phyloP scores from a whole-genome alignment of 140 eudicot species.

The Ambrosia hybrid region DNA sequence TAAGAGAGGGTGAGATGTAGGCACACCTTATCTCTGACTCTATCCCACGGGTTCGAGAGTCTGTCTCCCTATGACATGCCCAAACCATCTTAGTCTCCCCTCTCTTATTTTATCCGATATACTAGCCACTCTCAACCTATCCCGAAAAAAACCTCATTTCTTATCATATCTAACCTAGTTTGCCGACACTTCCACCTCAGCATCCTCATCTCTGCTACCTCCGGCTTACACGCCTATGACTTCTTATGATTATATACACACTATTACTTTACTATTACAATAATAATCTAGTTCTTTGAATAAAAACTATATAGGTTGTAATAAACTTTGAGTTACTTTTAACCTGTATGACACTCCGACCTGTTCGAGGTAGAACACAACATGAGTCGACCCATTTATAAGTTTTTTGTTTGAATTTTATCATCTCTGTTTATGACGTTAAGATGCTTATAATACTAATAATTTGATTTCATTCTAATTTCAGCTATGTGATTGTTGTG shows the following conservation, averaged over 20 bases:
- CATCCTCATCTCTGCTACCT: too few species aligned
- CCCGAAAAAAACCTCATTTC: too few species aligned
- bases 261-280: neutral
- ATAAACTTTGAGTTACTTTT: neutral
- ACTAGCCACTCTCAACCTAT: too few species aligned
- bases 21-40: too few species aligned
- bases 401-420: neutral
- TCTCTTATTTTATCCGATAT: too few species aligned
- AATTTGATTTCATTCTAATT: constrained; percentile 17
- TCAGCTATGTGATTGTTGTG: constrained; percentile 92
- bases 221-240: too few species aligned
- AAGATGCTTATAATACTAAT: constrained; percentile 2
- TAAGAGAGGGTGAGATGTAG: too few species aligned
- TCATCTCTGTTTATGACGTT: neutral
- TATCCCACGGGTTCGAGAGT: too few species aligned
- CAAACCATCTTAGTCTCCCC: too few species aligned
- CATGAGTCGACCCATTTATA: neutral
- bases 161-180: too few species aligned
- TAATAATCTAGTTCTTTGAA: neutral
- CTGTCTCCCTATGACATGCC: too few species aligned
- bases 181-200: too few species aligned
- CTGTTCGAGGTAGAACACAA: neutral
- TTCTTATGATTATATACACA: neutral
- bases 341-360: neutral
- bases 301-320: neutral